These are phyloP conservation scores for Solanum chiquidenum DNA, from an alignment of 257 asterid genomes.

Conservation along the genomic window DNA sequence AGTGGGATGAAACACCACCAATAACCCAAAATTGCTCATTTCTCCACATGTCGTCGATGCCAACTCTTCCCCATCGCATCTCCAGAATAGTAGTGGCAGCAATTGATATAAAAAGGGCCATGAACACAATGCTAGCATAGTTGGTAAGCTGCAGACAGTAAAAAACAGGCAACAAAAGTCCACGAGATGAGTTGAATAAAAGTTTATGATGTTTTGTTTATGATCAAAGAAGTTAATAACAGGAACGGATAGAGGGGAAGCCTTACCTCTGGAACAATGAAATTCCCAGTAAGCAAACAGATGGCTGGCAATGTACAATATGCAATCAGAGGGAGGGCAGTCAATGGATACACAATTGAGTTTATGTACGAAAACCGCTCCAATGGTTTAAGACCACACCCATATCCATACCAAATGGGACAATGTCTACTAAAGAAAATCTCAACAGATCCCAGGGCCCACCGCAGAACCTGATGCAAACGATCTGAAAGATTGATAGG, in stretches of 20 bases:
- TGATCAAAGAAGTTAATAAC: background rate
- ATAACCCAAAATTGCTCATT: slow-evolving; percentile 70
- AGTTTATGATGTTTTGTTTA: background rate
- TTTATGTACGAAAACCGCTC: slow-evolving; percentile 26
- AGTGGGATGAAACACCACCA: slow-evolving; percentile 49
- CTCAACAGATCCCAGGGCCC: slow-evolving; percentile 34
- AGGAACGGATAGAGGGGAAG: background rate
- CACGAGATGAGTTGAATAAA: background rate
- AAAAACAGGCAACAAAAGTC: background rate
- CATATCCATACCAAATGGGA: slow-evolving; percentile 32
- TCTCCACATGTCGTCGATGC: slow-evolving; percentile 56
- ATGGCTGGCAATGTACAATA: slow-evolving; percentile 33
- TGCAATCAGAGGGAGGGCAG: slow-evolving; percentile 21
- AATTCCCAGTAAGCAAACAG: slow-evolving; percentile 25
- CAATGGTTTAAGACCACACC: slow-evolving; percentile 21
- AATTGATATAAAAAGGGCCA: slow-evolving; percentile 46
- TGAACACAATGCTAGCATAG: slow-evolving; percentile 54
- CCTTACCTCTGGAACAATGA: slow-evolving; percentile 29
- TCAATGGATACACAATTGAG: slow-evolving; percentile 25
- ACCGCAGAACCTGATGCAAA: slow-evolving; percentile 28
- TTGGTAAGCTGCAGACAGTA: slow-evolving; percentile 38
- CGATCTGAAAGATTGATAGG: slow-evolving; percentile 32
- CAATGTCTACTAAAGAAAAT: slow-evolving; percentile 27
- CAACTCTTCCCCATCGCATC: slow-evolving; percentile 57
- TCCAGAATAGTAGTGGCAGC: slow-evolving; percentile 46